These are phyloP conservation scores for Prunus persica DNA, from an alignment of 306 rosid species.

Conservation along the genomic window Prunus_persica_NCBIv2 NC_034015.1:20366501-20367000, in stretches of 20 bases:
- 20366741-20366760: constrained; percentile 1
- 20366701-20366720: constrained; percentile 94
- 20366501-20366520: constrained; percentile 11
- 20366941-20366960: neutral
- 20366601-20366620: constrained; percentile 29
- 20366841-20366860: too few species aligned
- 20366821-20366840: neutral
- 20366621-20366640: constrained; percentile 27
- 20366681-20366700: constrained; percentile 10
- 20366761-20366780: neutral
- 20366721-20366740: constrained; percentile 58
- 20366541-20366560: constrained; percentile 2
- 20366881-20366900: neutral
- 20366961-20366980: neutral
- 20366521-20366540: constrained; percentile 14
- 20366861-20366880: neutral
- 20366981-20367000: neutral
- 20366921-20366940: neutral
- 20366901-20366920: neutral
- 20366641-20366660: constrained; percentile 24
- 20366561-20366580: neutral
- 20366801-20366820: neutral
- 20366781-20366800: neutral
- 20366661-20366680: constrained; percentile 28
- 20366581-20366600: constrained; percentile 23